Percentiles rank a stretch among this genome's conserved stretches.
Evolutionary conservation across 2,329 filamentous ascomycete genomes (phyloP).

Genomic region (Coleophoma crateriformis): DNA sequence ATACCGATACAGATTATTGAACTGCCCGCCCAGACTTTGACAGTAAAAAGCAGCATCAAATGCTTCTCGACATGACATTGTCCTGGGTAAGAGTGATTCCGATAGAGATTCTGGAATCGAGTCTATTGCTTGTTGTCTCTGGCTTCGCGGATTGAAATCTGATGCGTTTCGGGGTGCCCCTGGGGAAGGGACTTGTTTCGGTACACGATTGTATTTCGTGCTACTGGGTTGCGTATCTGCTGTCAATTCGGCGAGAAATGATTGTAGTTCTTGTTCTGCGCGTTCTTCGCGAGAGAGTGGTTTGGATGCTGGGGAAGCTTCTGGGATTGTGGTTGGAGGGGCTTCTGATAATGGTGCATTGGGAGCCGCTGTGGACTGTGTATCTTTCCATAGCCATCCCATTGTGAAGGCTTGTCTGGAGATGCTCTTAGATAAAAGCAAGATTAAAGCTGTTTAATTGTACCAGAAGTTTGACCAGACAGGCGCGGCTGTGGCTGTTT

Average conservation of each 20-base stretch:
- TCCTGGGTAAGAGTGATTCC: constrained; percentile 68
- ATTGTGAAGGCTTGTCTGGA: constrained; percentile 31
- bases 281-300: constrained; percentile 20
- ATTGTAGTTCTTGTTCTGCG: constrained; percentile 26
- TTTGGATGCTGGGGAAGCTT: constrained; percentile 11
- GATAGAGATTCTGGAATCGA: constrained; percentile 39
- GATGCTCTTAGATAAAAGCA: not conserved
- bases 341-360: not conserved
- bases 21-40: constrained; percentile 85
- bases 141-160: constrained; percentile 3
- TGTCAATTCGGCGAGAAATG: constrained; percentile 27
- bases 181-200: constrained; percentile 10
- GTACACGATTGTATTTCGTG: constrained; percentile 21
- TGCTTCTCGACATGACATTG: constrained; percentile 82
- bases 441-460: no score
- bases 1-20: constrained; percentile 85
- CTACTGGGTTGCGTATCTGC: constrained; percentile 14
- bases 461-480: no score
- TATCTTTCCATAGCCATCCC: constrained; percentile 52
- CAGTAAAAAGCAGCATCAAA: constrained; percentile 96
- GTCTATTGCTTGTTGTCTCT: constrained; percentile 1
- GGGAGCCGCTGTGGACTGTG: constrained; percentile 17
- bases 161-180: constrained; percentile 4
- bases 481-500: no score
- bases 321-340: constrained; percentile 9